Base-by-base conservation (phyloP, 257 asterid genomes). In the Nicotiana benthamiana region DNA sequence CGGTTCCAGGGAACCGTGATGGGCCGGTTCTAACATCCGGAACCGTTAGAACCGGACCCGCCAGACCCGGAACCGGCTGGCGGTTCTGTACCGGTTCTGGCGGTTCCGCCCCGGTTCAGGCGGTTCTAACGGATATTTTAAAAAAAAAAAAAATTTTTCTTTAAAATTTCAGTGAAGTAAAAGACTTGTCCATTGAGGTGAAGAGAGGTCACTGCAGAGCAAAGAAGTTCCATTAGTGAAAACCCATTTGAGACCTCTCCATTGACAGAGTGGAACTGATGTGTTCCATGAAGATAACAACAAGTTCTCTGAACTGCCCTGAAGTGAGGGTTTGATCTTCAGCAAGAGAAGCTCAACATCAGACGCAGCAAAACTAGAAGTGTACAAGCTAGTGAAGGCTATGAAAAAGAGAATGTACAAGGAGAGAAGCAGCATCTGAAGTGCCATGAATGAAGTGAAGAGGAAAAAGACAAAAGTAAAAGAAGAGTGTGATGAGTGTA, bases 171-270 rank as follows among this genome's bases (percentile, higher is more conserved):
- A 86, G 82, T 81, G 86, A 0, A 92, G 83, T 10, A 84, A 81
- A 15, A 90, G 68, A 80, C 84, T 89, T 4, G 80, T 78, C 97
- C 97, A 94, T 6, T 90, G 95, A 3, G 97, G 97, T 3, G 99
- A 91, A 86, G 99, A 90, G 6, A 90, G 91, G 84, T 89, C 91
- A 51, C 46, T 80, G 74, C 99, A 96, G 1, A 64, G 82, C 28
- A 89, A 83, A 66, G 84, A 36, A 56, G 97, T 79, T 54, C 92
- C 92, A 52, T 94, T 93, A 5, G 36, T 81, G 84, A 91, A 88
- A 6, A 84, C 89, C 99, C 99, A 96, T 85, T 92, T 94, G 3
- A 96, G 88, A 63, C 98, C 97, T 67, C 95, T 79, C 99, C 99
- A 96, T 76, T 93, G 98, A 46, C 99, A 95, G 78, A 95, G 89